Percentiles rank a stretch among this genome's conserved stretches.
These are phyloP conservation scores for Fraxinus sp. DNA, from an alignment of 305 asterid species.

Conservation along the genomic window DNA sequence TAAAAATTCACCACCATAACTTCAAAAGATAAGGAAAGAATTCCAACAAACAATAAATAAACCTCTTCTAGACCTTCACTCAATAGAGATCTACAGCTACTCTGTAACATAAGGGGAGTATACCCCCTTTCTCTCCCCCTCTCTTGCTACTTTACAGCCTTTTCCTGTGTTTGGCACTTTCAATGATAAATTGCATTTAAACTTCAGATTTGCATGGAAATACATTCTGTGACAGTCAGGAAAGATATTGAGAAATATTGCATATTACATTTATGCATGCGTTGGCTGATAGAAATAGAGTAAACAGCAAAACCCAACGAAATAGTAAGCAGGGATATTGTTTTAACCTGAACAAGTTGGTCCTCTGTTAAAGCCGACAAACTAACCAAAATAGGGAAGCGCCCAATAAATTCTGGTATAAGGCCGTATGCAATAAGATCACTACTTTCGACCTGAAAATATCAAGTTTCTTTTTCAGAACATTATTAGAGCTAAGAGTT, in stretches of 20 bases:
- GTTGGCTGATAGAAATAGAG: not conserved
- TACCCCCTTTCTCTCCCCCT: not conserved
- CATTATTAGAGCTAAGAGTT: conserved; percentile 23
- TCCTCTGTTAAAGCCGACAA: conserved; percentile 82
- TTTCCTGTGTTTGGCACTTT: not conserved
- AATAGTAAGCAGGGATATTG: conserved; percentile 11
- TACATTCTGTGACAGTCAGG: not conserved
- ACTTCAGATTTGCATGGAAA: not conserved
- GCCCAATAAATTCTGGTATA: conserved; percentile 92
- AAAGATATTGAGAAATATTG: not conserved
- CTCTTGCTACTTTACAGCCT: not conserved
- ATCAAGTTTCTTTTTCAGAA: conserved; percentile 28
- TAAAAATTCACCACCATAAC: not conserved
- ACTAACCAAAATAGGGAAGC: conserved; percentile 92
- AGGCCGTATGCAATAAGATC: conserved; percentile 90
- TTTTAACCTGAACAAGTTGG: conserved; percentile 83
- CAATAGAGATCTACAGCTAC: not conserved
- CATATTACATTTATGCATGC: not conserved
- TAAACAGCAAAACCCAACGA: not conserved
- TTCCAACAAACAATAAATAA: not conserved
- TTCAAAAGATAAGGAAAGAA: not conserved
- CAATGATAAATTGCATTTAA: not conserved
- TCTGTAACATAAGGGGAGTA: not conserved
- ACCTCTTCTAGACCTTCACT: not conserved
- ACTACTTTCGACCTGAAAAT: conserved; percentile 87